A percentile compares a stretch with the other conserved stretches of the same genome.
phyloP scores from a whole-genome alignment of 352 stramenopile species.

The Globisporangium mamillatum region DNA sequence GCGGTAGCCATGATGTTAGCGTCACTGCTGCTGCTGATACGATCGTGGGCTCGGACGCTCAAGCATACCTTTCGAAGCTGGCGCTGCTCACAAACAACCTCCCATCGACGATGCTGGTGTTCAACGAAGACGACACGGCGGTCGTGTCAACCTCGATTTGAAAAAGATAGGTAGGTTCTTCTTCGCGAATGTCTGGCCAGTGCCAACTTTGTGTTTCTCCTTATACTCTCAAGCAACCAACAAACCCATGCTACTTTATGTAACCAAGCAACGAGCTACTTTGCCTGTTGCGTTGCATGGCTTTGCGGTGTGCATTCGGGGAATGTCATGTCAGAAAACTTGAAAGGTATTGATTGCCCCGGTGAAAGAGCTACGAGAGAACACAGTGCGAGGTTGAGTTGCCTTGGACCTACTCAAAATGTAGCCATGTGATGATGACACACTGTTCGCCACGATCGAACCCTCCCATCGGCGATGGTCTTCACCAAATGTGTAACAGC shows the following conservation, averaged over 20 bases:
- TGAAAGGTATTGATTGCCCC: background rate
- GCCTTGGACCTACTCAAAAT: too few relatives aligned
- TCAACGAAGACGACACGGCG: constrained; percentile 37
- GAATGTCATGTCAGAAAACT: too few relatives aligned
- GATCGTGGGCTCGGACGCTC: background rate
- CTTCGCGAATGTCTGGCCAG: background rate
- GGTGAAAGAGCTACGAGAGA: background rate
- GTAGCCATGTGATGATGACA: too few relatives aligned
- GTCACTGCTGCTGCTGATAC: background rate
- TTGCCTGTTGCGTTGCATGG: background rate
- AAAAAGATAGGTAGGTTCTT: constrained; percentile 2
- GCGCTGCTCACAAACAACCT: constrained; percentile 41
- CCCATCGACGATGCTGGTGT: constrained; percentile 52
- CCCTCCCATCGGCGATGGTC: too few relatives aligned
- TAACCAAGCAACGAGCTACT: background rate
- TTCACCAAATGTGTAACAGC: too few relatives aligned
- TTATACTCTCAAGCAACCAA: background rate
- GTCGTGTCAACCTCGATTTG: constrained; percentile 49
- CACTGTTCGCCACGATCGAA: too few relatives aligned
- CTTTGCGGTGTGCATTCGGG: background rate
- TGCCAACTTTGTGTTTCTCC: background rate
- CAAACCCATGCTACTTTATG: background rate
- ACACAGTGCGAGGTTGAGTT: too few relatives aligned
- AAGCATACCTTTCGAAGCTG: constrained; percentile 31
- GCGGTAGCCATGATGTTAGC: background rate